A percentile compares a stretch with the other conserved stretches of the same genome.
phyloP scores from a whole-genome alignment of 1,284 basidiomycete genomes.

The Chalciporus sp. region DNA sequence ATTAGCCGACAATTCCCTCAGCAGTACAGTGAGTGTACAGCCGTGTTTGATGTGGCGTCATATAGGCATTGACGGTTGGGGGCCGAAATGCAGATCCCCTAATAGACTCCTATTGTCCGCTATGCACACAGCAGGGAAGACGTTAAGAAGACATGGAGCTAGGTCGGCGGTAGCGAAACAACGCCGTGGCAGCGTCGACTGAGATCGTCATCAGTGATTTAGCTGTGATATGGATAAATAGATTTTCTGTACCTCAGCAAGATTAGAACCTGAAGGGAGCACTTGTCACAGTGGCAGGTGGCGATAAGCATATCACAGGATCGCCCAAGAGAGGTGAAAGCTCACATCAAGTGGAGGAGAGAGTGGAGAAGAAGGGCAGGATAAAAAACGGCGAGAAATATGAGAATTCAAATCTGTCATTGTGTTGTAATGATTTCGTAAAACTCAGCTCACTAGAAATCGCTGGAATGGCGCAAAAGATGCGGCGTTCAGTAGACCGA shows the following conservation, averaged over 20 bases:
- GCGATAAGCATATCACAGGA: conserved; percentile 1
- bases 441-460: conserved; percentile 28
- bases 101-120: conserved; percentile 46
- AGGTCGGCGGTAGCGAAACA: conserved; percentile 4
- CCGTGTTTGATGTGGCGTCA: conserved; percentile 5
- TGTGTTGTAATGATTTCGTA: conserved; percentile 37
- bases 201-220: conserved; percentile 25
- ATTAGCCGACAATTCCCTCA: conserved; percentile 70
- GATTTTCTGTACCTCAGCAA: conserved; percentile 7
- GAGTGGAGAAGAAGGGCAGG: background rate
- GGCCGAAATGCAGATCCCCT: conserved; percentile 40
- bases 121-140: conserved; percentile 33
- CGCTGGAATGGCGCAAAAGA: conserved; percentile 21
- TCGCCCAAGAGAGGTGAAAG: background rate
- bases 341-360: conserved; percentile 6
- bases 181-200: conserved; percentile 14
- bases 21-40: conserved; percentile 49
- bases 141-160: background rate
- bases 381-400: conserved; percentile 14
- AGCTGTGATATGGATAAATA: conserved; percentile 15
- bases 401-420: conserved; percentile 21
- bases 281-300: background rate
- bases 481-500: conserved; percentile 16
- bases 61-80: conserved; percentile 11
- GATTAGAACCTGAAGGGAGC: background rate